Conservation (phyloP, 2,329 filamentous ascomycete species). For the Fonsecaea pedrosoi region DNA sequence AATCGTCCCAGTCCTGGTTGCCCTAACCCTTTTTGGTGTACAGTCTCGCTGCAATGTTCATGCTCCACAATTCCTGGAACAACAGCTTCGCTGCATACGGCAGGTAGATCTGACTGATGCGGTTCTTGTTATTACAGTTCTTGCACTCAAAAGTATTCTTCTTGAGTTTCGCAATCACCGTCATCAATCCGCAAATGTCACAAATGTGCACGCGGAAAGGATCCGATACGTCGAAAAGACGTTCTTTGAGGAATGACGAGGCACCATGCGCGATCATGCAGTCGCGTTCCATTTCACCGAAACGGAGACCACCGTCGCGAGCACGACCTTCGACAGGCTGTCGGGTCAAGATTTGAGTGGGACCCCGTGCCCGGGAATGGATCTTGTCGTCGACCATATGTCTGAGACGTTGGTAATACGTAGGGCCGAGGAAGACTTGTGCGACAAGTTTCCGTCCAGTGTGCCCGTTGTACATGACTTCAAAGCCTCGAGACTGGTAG, state of each 20-base stretch:
- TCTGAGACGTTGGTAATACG: conserved; percentile 96
- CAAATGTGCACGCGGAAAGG: conserved; percentile 98
- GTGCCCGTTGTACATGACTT: conserved; percentile 98
- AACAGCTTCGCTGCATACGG: conserved; percentile 97
- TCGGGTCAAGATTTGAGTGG: conserved; percentile 94
- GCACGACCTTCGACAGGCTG: conserved; percentile 99
- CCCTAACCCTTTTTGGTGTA: conserved; percentile 70
- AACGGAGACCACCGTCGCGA: conserved; percentile 94
- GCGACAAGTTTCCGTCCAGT: conserved; percentile 91
- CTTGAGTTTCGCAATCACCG: conserved; percentile 92
- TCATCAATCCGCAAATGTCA: conserved; percentile 99
- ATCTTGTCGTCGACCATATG: conserved; percentile 99
- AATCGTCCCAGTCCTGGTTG: not conserved
- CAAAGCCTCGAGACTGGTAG: conserved; percentile 96
- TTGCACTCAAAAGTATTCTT: conserved; percentile 97
- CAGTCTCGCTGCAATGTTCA: conserved; percentile 98
- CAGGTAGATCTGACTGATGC: conserved; percentile 96
- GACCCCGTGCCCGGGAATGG: conserved; percentile 95
- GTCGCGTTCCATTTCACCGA: conserved; percentile 99
- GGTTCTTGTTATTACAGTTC: conserved; percentile 98
- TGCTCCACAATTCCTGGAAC: conserved; percentile 96
- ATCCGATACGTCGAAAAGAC: conserved; percentile 95
- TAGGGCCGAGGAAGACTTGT: conserved; percentile 95
- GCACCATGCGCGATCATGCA: conserved; percentile 99
- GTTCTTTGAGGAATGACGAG: conserved; percentile 94